Evolutionary conservation across 371 early-diverging fungal species (phyloP).

Genomic region (Zopfochytrium polystomum): DNA sequence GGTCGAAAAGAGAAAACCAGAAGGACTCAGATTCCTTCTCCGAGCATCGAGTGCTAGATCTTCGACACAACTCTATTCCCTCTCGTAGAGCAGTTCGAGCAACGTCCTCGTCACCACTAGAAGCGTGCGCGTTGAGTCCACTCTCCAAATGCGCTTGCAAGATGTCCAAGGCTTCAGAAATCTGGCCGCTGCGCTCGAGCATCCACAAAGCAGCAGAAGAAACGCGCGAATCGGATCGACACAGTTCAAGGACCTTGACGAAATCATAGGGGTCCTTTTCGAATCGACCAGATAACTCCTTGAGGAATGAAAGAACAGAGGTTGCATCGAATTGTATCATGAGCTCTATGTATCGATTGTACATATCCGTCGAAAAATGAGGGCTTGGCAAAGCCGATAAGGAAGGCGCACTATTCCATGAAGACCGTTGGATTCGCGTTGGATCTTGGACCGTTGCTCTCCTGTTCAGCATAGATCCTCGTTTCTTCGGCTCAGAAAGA

Average conservation of each 20-base stretch:
- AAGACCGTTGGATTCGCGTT: too few relatives aligned
- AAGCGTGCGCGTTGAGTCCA: slow-evolving; percentile 46
- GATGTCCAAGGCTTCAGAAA: slow-evolving; percentile 63
- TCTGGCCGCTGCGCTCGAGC: slow-evolving; percentile 67
- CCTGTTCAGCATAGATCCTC: too few relatives aligned
- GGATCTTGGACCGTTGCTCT: too few relatives aligned
- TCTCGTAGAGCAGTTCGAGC: not conserved
- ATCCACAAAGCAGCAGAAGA: slow-evolving; percentile 78
- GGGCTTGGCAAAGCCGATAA: not conserved
- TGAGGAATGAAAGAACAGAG: slow-evolving; percentile 52
- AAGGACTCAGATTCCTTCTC: slow-evolving; percentile 6
- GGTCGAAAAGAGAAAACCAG: slow-evolving; percentile 17
- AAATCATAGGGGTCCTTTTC: slow-evolving; percentile 57
- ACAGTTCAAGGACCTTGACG: slow-evolving; percentile 55
- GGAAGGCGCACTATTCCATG: too few relatives aligned
- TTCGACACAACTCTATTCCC: slow-evolving; percentile 2
- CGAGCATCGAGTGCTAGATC: slow-evolving; percentile 4
- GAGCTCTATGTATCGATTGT: slow-evolving; percentile 66
- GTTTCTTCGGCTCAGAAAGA: not conserved
- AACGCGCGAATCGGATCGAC: slow-evolving; percentile 58
- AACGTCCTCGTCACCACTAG: slow-evolving; percentile 32
- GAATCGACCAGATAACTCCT: slow-evolving; percentile 58
- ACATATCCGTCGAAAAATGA: slow-evolving; percentile 42
- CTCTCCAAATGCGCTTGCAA: slow-evolving; percentile 62
- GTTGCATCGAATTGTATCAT: slow-evolving; percentile 68